Percentiles rank a stretch among this genome's conserved stretches.
These are phyloP conservation scores for Pisolithus thermaeus DNA, from an alignment of 1,284 basidiomycete genomes.

Conservation along the genomic window DNA sequence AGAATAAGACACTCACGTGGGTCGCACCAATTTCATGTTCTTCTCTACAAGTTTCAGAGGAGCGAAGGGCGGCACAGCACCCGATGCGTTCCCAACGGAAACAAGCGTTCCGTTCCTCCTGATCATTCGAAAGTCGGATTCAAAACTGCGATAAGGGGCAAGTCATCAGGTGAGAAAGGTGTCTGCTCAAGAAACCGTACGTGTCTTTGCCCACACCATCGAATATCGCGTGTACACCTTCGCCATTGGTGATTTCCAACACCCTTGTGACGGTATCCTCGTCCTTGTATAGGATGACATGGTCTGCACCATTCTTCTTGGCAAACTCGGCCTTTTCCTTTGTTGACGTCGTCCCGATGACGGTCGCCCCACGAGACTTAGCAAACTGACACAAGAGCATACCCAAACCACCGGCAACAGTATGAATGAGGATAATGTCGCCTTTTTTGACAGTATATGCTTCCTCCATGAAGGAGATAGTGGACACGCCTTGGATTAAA, in stretches of 20 bases:
- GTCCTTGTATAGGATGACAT: constrained; percentile 78
- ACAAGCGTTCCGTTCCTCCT: constrained; percentile 81
- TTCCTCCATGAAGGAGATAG: constrained; percentile 75
- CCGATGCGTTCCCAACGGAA: constrained; percentile 91
- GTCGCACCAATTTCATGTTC: constrained; percentile 76
- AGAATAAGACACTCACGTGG: constrained; percentile 47
- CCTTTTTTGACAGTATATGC: constrained; percentile 77
- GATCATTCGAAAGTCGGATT: constrained; percentile 72
- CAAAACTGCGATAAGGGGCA: constrained; percentile 48
- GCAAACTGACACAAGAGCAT: constrained; percentile 57
- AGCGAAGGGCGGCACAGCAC: constrained; percentile 67
- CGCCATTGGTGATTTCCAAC: constrained; percentile 74
- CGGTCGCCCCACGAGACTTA: constrained; percentile 74
- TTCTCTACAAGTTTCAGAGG: constrained; percentile 75
- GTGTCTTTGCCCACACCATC: constrained; percentile 96
- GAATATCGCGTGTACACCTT: constrained; percentile 84
- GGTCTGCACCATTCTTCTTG: constrained; percentile 74
- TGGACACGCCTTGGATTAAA: constrained; percentile 77
- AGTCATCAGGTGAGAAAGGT: not conserved
- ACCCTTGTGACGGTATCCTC: constrained; percentile 70
- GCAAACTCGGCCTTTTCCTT: constrained; percentile 81
- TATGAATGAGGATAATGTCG: constrained; percentile 77
- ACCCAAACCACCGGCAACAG: constrained; percentile 79
- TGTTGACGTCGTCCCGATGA: constrained; percentile 91
- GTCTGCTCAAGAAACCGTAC: constrained; percentile 25